phyloP scores from a whole-genome alignment of 176 grass and related monocot species.

The Musa acuminata region DNA sequence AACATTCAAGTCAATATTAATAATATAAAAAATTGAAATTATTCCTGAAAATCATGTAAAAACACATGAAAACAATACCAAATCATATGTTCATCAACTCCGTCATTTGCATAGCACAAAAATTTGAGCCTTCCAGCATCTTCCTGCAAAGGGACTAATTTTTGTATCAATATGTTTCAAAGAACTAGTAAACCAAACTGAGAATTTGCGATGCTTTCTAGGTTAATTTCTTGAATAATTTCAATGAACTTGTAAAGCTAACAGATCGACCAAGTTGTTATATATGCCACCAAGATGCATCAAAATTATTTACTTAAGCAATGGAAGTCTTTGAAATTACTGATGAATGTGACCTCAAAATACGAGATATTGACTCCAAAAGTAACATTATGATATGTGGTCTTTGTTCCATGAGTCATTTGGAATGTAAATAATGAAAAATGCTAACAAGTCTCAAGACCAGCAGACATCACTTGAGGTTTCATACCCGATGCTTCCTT shows the following conservation, averaged over 20 bases:
- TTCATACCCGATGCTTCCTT: background rate
- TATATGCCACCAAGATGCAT: too few relatives aligned
- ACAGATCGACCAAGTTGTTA: too few relatives aligned
- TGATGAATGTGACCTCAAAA: background rate
- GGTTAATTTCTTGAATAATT: background rate
- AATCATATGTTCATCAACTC: constrained; percentile 95
- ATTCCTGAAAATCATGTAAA: background rate
- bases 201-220: background rate
- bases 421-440: too few relatives aligned
- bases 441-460: background rate
- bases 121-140: constrained; percentile 77
- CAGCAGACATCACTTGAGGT: too few relatives aligned
- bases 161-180: background rate
- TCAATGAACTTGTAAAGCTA: too few relatives aligned
- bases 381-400: background rate
- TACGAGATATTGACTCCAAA: background rate
- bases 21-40: background rate
- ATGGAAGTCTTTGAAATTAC: background rate
- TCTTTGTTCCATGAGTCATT: too few relatives aligned
- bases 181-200: background rate
- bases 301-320: too few relatives aligned
- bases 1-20: background rate
- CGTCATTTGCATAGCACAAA: constrained; percentile 88
- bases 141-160: constrained; percentile 41
- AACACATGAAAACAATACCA: constrained; percentile 45